Conservation (phyloP, 768 basidiomycete species). For the Coprinopsis sp. region DNA sequence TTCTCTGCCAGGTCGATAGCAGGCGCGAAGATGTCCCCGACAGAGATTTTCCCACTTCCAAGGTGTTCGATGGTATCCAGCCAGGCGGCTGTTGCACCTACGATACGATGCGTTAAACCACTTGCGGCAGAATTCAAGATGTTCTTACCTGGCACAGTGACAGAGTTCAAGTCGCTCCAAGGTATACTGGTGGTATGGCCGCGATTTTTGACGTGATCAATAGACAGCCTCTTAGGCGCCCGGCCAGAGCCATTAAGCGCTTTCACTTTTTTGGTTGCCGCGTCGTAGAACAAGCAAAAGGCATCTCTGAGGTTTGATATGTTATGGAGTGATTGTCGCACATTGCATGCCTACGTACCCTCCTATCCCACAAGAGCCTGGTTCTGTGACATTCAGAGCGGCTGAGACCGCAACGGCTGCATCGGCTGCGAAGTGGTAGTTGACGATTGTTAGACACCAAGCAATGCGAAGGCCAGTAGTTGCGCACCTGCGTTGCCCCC, state of each 20-base stretch:
- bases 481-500: conserved; percentile 90
- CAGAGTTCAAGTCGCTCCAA: conserved; percentile 77
- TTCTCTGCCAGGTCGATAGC: conserved; percentile 90
- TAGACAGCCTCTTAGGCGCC: conserved; percentile 72
- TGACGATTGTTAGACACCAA: background rate
- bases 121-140: background rate
- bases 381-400: conserved; percentile 89
- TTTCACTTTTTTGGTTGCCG: conserved; percentile 73
- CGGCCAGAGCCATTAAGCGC: conserved; percentile 91
- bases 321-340: background rate
- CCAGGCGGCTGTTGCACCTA: conserved; percentile 94
- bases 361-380: conserved; percentile 87
- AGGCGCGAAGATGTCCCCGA: conserved; percentile 75
- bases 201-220: conserved; percentile 65
- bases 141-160: conserved; percentile 70
- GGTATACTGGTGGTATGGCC: conserved; percentile 78
- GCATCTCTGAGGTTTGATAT: conserved; percentile 53
- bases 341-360: conserved; percentile 44
- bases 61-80: conserved; percentile 80
- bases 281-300: conserved; percentile 91
- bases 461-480: background rate
- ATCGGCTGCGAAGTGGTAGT: conserved; percentile 52
- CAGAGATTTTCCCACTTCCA: conserved; percentile 64
- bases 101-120: background rate
- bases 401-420: conserved; percentile 92